Evolutionary conservation across 495 filamentous ascomycete species (phyloP).

Genomic region (Aspergillus avenaceus): DNA sequence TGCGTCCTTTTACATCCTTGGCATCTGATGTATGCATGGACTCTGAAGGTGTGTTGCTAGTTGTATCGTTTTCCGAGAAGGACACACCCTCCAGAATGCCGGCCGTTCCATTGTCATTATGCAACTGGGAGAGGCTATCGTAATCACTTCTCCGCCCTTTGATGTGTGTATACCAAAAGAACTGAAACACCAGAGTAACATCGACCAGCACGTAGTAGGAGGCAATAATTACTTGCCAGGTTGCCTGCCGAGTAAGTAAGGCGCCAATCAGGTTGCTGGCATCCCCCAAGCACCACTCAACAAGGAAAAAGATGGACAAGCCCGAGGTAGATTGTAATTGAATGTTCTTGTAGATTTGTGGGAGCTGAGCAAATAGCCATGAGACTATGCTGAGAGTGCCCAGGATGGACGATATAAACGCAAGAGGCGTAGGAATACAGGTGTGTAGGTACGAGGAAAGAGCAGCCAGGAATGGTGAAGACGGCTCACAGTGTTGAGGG

Average conservation of each 20-base stretch:
- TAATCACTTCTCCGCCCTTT: constrained; percentile 34
- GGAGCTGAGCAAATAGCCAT: constrained; percentile 75
- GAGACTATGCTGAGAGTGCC: constrained; percentile 63
- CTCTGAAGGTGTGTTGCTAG: constrained; percentile 12
- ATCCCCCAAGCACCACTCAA: constrained; percentile 69
- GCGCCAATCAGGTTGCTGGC: constrained; percentile 64
- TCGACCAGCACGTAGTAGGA: constrained; percentile 69
- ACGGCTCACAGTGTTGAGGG: constrained; percentile 61
- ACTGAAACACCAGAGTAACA: constrained; percentile 57
- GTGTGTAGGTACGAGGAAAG: constrained; percentile 60
- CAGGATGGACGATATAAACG: constrained; percentile 60
- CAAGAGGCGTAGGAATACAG: constrained; percentile 64
- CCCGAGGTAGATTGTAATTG: constrained; percentile 62
- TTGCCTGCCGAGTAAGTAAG: constrained; percentile 61
- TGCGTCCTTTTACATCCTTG: constrained; percentile 29
- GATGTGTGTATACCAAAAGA: constrained; percentile 62
- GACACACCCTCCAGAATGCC: constrained; percentile 30
- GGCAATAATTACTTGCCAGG: constrained; percentile 67
- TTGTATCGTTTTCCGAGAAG: constrained; percentile 17
- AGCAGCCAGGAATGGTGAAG: constrained; percentile 51
- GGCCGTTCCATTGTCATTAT: constrained; percentile 16
- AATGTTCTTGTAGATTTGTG: constrained; percentile 72
- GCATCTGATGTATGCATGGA: constrained; percentile 18
- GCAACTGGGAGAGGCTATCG: constrained; percentile 13
- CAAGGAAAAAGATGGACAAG: constrained; percentile 63